Evolutionary conservation across 2,329 filamentous ascomycete genomes (phyloP).

Genomic region (Cladobotryum mycophilum): DNA sequence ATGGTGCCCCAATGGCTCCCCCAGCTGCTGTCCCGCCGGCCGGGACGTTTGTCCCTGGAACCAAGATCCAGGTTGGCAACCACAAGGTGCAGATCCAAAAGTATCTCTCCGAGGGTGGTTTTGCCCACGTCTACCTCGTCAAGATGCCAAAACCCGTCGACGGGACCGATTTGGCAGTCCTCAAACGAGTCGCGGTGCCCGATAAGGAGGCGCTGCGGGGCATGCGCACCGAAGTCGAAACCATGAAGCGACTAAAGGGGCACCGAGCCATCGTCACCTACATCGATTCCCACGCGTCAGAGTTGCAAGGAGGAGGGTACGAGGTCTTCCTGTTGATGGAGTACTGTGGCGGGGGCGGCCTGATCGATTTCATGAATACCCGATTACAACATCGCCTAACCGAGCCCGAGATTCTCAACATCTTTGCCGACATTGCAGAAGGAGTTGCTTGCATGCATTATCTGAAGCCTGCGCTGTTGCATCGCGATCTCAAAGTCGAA

Average conservation of each 20-base stretch:
- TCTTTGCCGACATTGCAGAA: slow-evolving; percentile 93
- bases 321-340: slow-evolving; percentile 99
- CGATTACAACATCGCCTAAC: slow-evolving; percentile 91
- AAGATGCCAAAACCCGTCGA: slow-evolving; percentile 71
- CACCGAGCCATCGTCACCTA: slow-evolving; percentile 96
- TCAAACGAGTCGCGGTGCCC: slow-evolving; percentile 93
- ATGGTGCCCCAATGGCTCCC: slow-evolving; percentile 37
- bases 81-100: slow-evolving; percentile 93
- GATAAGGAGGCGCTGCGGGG: slow-evolving; percentile 91
- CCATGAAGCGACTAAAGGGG: slow-evolving; percentile 98
- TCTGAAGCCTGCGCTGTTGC: slow-evolving; percentile 84
- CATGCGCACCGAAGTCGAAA: slow-evolving; percentile 98
- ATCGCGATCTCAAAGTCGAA: slow-evolving; percentile 95
- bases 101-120: slow-evolving; percentile 96
- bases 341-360: slow-evolving; percentile 85
- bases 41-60: slow-evolving; percentile 87
- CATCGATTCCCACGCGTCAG: slow-evolving; percentile 95
- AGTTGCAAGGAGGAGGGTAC: slow-evolving; percentile 86
- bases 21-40: slow-evolving; percentile 47
- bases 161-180: slow-evolving; percentile 73
- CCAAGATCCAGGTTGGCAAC: slow-evolving; percentile 91
- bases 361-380: slow-evolving; percentile 99
- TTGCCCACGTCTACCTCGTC: slow-evolving; percentile 97
- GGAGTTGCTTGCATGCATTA: slow-evolving; percentile 99
- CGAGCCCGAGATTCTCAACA: slow-evolving; percentile 94